A percentile compares a stretch with the other conserved stretches of the same genome.
Conservation (phyloP, 2,329 filamentous ascomycete genomes). For the Ceratocystis lukuohia region DNA sequence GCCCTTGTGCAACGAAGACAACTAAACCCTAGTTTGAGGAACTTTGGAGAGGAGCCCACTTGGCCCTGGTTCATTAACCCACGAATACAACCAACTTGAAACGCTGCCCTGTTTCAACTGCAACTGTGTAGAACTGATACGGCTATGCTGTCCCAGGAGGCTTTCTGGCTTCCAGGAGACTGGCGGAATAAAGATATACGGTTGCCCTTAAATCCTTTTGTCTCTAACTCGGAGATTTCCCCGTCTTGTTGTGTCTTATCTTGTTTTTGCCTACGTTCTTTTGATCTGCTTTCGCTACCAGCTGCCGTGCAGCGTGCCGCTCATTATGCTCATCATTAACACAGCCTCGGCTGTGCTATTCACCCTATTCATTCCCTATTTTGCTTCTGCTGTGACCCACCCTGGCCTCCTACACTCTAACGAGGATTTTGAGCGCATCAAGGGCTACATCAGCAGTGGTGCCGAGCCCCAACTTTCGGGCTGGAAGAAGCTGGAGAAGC, state of each 20-base stretch:
- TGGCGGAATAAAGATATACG: background rate
- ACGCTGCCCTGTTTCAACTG: background rate
- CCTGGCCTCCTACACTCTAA: slow-evolving; percentile 26
- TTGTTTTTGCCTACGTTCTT: background rate
- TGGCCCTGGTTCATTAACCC: background rate
- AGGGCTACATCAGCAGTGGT: slow-evolving; percentile 26
- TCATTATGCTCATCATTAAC: background rate
- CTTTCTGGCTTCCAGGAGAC: background rate
- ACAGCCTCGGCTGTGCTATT: background rate
- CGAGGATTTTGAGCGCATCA: slow-evolving; percentile 30
- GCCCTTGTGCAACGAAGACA: background rate
- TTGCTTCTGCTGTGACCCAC: background rate
- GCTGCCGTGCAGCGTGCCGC: background rate
- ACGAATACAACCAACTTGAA: background rate
- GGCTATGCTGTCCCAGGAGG: background rate
- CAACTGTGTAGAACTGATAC: background rate
- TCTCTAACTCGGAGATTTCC: background rate
- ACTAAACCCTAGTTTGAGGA: background rate
- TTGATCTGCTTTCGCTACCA: background rate
- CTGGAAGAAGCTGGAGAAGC: slow-evolving; percentile 27
- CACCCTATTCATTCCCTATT: background rate
- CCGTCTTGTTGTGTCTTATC: background rate
- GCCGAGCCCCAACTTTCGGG: slow-evolving; percentile 28
- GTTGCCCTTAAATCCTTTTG: background rate
- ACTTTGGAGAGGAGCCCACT: too few species aligned